Evolutionary conservation across 805 yeast species (phyloP), one percentile per base, ranked within the genome.

Genomic region (Scheffersomyces lignosus): DNA sequence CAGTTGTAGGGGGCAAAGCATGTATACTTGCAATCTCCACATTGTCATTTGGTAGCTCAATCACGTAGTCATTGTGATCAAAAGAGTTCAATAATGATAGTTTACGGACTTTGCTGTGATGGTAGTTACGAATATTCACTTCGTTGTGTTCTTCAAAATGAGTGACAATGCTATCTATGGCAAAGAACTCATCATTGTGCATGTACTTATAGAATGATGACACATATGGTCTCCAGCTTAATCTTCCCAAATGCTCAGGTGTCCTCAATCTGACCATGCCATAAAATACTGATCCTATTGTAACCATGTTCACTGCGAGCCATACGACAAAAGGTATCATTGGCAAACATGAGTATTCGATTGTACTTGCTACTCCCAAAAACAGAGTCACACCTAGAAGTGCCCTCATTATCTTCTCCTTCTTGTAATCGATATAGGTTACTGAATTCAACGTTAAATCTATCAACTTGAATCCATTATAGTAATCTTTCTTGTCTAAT

Each of bases 111-210:
- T 54, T 42, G 29, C 63, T 56, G 33, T 47, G 51, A 47, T 71
- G 75, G 43, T 51, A 71, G 40, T 70, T 70, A 25, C 57, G 51
- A 10, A 66, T 51, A 36, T 69, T 71, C 27, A 66, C 48, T 37
- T 71, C 75, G 38, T 60, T 61, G 40, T 59, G 54, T 49, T 71
- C 75, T 44, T 71, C 75, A 36, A 62, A 70, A 38, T 65, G 62
- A 6, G 60, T 57, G 37, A 70, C 52, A 17, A 70, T 57, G 34
- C 57, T 54, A 41, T 66, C 64, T 10, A 64, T 52, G 6, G 51
- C 37, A 3, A 54, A 29, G 5, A 67, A 43, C 40, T 68, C 73
- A 8, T 58, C 57, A 7, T 52, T 48, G 37, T 65, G 66, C 5
- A 51, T 29, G 18, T 48, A 45, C 13, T 64, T 60, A 39, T 61